Evolutionary conservation across 2,329 filamentous ascomycete species (phyloP).

Genomic region (Eutypa lata): DNA sequence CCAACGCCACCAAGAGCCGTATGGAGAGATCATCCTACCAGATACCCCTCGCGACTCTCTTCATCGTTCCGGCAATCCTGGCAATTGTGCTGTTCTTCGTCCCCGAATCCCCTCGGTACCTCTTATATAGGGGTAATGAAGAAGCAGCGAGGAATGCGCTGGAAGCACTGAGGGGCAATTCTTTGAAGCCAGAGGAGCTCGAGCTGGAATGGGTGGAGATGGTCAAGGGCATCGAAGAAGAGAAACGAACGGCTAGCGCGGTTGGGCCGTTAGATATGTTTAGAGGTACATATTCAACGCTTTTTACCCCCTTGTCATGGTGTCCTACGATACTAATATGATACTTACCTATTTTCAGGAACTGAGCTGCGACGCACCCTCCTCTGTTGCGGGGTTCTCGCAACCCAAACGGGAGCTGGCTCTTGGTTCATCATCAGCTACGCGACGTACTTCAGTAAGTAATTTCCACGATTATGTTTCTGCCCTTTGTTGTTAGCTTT

Average conservation of each 20-base stretch:
- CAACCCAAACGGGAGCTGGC: constrained; percentile 41
- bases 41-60: constrained; percentile 44
- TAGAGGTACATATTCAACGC: constrained; percentile 19
- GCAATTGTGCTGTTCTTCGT: constrained; percentile 43
- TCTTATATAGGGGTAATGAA: constrained; percentile 31
- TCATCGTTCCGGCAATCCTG: constrained; percentile 45
- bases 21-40: constrained; percentile 39
- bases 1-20: constrained; percentile 37
- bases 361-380: constrained; percentile 46
- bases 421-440: constrained; percentile 51
- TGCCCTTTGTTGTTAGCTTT: too few species aligned
- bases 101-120: constrained; percentile 43
- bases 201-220: constrained; percentile 39
- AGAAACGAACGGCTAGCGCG: constrained; percentile 28
- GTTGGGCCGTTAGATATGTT: constrained; percentile 37
- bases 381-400: constrained; percentile 46
- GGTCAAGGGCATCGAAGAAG: constrained; percentile 35
- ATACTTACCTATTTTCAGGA: too few species aligned
- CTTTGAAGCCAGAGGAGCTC: constrained; percentile 27
- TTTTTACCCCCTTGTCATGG: not conserved
- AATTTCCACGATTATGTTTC: too few species aligned
- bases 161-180: constrained; percentile 25
- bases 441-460: constrained; percentile 47
- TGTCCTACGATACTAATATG: not conserved
- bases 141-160: constrained; percentile 26